Percentiles rank a stretch among this genome's conserved stretches.
phyloP scores from a whole-genome alignment of 2,329 filamentous ascomycete species.

The Podosphaera fusca region DNA sequence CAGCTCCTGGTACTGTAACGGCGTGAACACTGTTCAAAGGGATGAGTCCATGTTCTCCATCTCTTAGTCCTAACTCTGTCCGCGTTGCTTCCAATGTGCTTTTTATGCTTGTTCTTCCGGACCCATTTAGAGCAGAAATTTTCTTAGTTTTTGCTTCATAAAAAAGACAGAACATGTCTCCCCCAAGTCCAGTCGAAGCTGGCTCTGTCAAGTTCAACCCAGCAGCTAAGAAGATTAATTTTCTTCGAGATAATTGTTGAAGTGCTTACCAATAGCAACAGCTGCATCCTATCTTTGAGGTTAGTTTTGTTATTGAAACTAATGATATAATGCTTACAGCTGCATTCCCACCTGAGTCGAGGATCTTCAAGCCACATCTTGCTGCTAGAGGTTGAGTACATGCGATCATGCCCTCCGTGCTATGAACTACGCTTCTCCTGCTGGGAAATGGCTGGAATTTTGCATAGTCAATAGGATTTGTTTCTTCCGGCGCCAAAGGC shows the following conservation, averaged over 20 bases:
- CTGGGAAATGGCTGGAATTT: slow-evolving; percentile 47
- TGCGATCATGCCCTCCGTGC: slow-evolving; percentile 73
- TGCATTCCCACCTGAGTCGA: slow-evolving; percentile 79
- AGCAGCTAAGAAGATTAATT: slow-evolving; percentile 34
- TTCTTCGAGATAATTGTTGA: background rate
- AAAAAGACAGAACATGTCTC: slow-evolving; percentile 90
- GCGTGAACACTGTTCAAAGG: slow-evolving; percentile 57
- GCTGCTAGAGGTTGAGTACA: slow-evolving; percentile 78
- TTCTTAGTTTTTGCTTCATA: slow-evolving; percentile 66
- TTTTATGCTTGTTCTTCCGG: slow-evolving; percentile 54
- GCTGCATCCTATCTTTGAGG: slow-evolving; percentile 53
- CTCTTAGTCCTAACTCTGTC: slow-evolving; percentile 40
- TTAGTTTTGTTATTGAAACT: slow-evolving; percentile 4
- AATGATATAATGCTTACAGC: slow-evolving; percentile 35
- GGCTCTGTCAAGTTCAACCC: slow-evolving; percentile 87
- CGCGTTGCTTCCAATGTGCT: slow-evolving; percentile 48
- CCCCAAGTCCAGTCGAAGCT: slow-evolving; percentile 79
- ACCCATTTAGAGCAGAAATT: slow-evolving; percentile 75
- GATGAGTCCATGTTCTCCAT: slow-evolving; percentile 33
- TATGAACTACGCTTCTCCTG: slow-evolving; percentile 78
- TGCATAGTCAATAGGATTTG: too few relatives aligned
- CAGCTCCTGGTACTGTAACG: slow-evolving; percentile 71
- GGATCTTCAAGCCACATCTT: slow-evolving; percentile 62
- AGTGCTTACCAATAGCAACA: slow-evolving; percentile 53
- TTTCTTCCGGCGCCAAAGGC: too few relatives aligned